These are phyloP conservation scores for Xylaria sp. DNA, from an alignment of 2,329 filamentous ascomycete genomes.

Conservation along the genomic window DNA sequence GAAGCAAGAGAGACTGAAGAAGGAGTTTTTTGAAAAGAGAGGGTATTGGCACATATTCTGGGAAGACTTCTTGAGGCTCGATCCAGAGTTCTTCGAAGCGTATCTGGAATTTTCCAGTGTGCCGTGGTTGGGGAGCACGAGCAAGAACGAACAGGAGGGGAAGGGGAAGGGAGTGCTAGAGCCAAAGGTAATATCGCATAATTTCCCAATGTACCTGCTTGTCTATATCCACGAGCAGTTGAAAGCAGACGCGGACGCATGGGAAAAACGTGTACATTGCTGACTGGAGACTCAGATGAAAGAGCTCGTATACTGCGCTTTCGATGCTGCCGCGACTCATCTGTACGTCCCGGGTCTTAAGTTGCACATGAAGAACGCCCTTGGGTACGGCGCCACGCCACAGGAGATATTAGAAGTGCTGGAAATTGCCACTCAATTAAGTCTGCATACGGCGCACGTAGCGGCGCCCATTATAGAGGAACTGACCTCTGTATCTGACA, in stretches of 20 bases:
- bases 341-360: constrained; percentile 50
- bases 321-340: constrained; percentile 51
- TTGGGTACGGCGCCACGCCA: constrained; percentile 47
- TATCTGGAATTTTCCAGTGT: constrained; percentile 50
- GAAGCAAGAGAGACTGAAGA: constrained; percentile 41
- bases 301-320: constrained; percentile 52
- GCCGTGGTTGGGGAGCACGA: constrained; percentile 42
- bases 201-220: neutral
- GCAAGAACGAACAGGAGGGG: neutral
- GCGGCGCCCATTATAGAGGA: constrained; percentile 36
- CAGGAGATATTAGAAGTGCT: constrained; percentile 53
- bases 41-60: constrained; percentile 51
- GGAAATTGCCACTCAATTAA: constrained; percentile 44
- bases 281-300: constrained; percentile 36
- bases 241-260: too few species aligned
- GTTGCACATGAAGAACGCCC: constrained; percentile 51
- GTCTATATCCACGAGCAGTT: too few species aligned
- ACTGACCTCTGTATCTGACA: neutral
- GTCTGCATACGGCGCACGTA: constrained; percentile 36
- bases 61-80: constrained; percentile 47
- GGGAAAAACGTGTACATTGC: too few species aligned
- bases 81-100: constrained; percentile 51
- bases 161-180: constrained; percentile 37
- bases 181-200: constrained; percentile 41
- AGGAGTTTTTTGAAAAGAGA: constrained; percentile 47